Evolutionary conservation across 371 early-diverging fungal species (phyloP).

Genomic region (Mortierella sp.): DNA sequence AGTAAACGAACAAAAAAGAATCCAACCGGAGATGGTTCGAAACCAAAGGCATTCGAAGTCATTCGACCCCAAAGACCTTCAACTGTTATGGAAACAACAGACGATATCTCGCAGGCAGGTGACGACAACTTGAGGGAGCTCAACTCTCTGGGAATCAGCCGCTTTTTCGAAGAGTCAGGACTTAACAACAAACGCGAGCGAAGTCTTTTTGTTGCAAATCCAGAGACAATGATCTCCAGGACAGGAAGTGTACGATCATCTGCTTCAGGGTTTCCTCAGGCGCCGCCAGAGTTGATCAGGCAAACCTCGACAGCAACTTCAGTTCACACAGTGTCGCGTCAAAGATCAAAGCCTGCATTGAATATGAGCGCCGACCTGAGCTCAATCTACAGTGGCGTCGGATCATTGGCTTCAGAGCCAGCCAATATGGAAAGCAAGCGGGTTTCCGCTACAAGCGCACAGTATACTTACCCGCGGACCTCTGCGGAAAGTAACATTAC

Average conservation of each 20-base stretch:
- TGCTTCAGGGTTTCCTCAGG: slow-evolving; percentile 20
- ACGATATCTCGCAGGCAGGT: slow-evolving; percentile 19
- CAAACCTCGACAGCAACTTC: slow-evolving; percentile 21
- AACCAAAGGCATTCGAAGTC: slow-evolving; percentile 56
- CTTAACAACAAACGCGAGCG: slow-evolving; percentile 40
- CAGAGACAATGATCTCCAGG: slow-evolving; percentile 39
- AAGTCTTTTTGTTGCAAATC: slow-evolving; percentile 52
- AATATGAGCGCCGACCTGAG: slow-evolving; percentile 12
- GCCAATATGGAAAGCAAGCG: slow-evolving; percentile 20
- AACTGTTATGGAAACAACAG: slow-evolving; percentile 16
- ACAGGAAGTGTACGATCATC: slow-evolving; percentile 37
- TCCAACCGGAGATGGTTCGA: slow-evolving; percentile 21
- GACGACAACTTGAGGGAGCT: slow-evolving; percentile 50
- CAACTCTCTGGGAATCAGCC: slow-evolving; percentile 50
- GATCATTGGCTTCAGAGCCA: slow-evolving; percentile 11
- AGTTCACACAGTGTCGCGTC: slow-evolving; percentile 1
- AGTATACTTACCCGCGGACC: slow-evolving; percentile 19
- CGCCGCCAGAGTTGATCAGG: slow-evolving; percentile 13
- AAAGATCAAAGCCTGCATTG: not conserved
- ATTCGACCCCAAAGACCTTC: slow-evolving; percentile 42
- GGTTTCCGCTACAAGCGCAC: slow-evolving; percentile 19
- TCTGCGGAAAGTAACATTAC: slow-evolving; percentile 48
- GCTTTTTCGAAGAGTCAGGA: slow-evolving; percentile 55
- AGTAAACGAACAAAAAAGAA: slow-evolving; percentile 17
- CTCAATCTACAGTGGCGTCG: slow-evolving; percentile 24